phyloP scores from a whole-genome alignment of 2,329 filamentous ascomycete genomes.

The Zasmidium citrigriseum region DNA sequence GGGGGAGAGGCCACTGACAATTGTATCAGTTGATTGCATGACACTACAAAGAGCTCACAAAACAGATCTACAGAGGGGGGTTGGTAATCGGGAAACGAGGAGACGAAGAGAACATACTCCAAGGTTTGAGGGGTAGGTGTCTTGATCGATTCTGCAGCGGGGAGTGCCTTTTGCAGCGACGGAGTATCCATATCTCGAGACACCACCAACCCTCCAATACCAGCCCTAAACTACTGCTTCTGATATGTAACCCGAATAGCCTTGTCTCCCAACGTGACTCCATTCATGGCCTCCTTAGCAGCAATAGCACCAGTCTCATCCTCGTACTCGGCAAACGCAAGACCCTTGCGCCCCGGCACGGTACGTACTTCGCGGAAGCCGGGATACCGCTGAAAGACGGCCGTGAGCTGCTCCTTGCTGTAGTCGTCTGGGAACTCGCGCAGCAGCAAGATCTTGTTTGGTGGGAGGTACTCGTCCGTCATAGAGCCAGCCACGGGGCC shows the following conservation, averaged over 20 bases:
- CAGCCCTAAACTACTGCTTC: conserved; percentile 61
- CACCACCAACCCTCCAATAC: no score
- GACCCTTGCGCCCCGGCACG: conserved; percentile 81
- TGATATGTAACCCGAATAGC: conserved; percentile 96
- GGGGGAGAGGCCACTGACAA: no score
- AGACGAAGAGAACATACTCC: no score
- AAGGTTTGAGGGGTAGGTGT: no score
- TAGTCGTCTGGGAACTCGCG: conserved; percentile 89
- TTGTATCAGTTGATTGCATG: no score
- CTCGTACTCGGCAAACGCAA: conserved; percentile 97
- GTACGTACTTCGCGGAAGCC: conserved; percentile 91
- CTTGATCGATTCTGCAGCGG: no score
- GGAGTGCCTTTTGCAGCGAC: background rate
- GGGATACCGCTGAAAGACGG: conserved; percentile 85
- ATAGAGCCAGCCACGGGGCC: conserved; percentile 62
- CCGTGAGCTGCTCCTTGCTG: conserved; percentile 75
- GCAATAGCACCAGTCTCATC: conserved; percentile 84
- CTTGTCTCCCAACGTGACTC: conserved; percentile 77
- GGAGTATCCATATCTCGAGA: no score
- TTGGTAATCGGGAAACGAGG: no score
- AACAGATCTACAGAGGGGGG: no score
- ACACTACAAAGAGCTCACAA: no score
- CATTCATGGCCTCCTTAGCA: conserved; percentile 90
- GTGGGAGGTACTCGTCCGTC: conserved; percentile 96
- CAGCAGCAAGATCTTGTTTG: conserved; percentile 94